These are phyloP conservation scores for Myxozyma geophila DNA, from an alignment of 805 yeast species.

Conservation along the genomic window DNA sequence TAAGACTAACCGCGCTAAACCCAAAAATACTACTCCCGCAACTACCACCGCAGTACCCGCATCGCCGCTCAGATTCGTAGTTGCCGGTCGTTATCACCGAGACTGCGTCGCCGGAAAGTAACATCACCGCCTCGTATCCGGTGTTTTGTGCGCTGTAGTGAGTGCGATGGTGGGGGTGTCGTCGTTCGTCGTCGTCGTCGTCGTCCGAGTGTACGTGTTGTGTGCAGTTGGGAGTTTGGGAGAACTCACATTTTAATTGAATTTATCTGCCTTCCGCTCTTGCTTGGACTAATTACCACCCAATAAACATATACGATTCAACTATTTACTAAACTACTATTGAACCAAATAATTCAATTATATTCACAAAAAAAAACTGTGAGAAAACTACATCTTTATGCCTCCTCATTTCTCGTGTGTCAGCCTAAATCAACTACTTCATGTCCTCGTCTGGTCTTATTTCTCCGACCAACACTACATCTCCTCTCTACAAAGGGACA, in stretches of 20 bases:
- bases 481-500: background rate
- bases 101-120: conserved; percentile 10
- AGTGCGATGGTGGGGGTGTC: background rate
- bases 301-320: too few species aligned
- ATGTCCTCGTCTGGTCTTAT: background rate
- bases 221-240: too few species aligned
- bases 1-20: conserved; percentile 52
- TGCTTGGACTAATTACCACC: too few species aligned
- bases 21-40: conserved; percentile 40
- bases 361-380: too few species aligned
- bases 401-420: background rate
- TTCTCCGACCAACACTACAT: background rate
- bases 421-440: too few species aligned
- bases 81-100: conserved; percentile 19
- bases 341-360: too few species aligned
- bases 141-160: background rate
- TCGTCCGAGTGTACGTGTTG: background rate
- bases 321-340: too few species aligned
- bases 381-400: too few species aligned
- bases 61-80: conserved; percentile 44
- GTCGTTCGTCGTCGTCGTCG: too few species aligned
- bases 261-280: too few species aligned
- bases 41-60: conserved; percentile 75
- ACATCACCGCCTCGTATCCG: conserved; percentile 3
- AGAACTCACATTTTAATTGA: too few species aligned